phyloP scores from a whole-genome alignment of 208 protist species.

The Naegleria gruberi region DNA sequence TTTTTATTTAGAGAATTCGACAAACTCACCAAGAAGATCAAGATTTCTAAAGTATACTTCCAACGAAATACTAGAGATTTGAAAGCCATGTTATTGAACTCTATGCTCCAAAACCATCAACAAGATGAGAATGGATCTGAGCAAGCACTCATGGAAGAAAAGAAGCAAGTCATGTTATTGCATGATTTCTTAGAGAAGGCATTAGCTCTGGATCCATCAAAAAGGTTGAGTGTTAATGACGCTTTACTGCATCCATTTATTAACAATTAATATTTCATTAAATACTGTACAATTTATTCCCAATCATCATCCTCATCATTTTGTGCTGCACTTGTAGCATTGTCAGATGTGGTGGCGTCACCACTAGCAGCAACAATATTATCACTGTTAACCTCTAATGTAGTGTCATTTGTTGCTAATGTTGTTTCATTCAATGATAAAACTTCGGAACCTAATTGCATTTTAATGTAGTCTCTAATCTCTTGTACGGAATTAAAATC shows the following conservation, averaged over 20 bases:
- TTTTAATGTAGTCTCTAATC: neutral
- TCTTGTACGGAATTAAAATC: neutral
- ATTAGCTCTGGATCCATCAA: constrained; percentile 43
- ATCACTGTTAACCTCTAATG: neutral
- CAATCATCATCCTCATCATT: neutral
- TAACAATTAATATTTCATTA: neutral
- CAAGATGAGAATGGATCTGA: neutral
- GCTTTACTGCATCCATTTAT: constrained; percentile 40
- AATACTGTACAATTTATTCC: neutral
- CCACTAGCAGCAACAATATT: neutral
- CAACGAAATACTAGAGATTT: neutral
- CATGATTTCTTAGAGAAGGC: constrained; percentile 5
- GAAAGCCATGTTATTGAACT: neutral
- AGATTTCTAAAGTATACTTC: neutral
- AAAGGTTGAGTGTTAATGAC: constrained; percentile 45
- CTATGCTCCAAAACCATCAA: neutral
- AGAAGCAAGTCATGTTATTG: neutral
- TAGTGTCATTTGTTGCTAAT: neutral
- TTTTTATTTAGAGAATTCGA: neutral
- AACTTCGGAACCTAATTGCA: neutral
- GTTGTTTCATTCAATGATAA: too few species aligned
- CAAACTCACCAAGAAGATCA: neutral
- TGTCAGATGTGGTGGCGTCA: neutral
- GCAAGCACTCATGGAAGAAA: neutral
- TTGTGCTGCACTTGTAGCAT: neutral